Base-by-base conservation (phyloP, 768 basidiomycete genomes). In the Boletus rubropictus region DNA sequence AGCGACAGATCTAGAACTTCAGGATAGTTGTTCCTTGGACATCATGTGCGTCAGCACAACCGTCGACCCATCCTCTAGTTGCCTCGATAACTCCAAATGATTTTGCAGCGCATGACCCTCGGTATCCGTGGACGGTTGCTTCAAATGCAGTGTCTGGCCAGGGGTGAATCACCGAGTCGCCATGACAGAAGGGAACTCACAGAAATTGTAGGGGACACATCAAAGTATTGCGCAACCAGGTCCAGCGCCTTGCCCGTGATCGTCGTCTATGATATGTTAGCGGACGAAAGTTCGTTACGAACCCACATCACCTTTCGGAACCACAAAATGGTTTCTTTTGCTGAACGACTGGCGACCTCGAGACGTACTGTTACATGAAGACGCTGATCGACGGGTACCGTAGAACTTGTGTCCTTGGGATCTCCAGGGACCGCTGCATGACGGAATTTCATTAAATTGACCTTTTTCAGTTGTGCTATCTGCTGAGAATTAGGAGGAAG, bases 371-470 rank as follows among this genome's bases (percentile, higher is more conserved):
- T 77, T 28, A 88, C 55, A 60, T 85, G 77, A 34, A 85, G 53
- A 20, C 86, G 76, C 48, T 86, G 73, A 20, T 78, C 75, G 36
- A 78, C 57, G 12, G 79, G 67, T 1, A 79, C 62, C 14, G 68
- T 64, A 10, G 71, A 68, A 2, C 64, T 43, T 42, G 68, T 75
- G 58, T 84, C 80, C 55, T 75, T 80, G 17, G 77, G 72, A 55
- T 89, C 81, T 7, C 70, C 79, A 3, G 86, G 78, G 34, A 69
- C 55, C 10, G 89, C 89, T 32, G 70, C 73, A 59, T 85, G 86
- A 44, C 82, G 80, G 75, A 91, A 76, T 59, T 80, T 86, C 76
- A 90, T 86, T 5, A 82, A 59, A 56, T 82, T 78, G 15, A 89
- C 59, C 55, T 78, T 80, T 46, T 74, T 73, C 49, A 73, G 63